These are phyloP conservation scores for Phytophthora megakarya DNA, from an alignment of 352 stramenopile species.

Conservation along the genomic window DNA sequence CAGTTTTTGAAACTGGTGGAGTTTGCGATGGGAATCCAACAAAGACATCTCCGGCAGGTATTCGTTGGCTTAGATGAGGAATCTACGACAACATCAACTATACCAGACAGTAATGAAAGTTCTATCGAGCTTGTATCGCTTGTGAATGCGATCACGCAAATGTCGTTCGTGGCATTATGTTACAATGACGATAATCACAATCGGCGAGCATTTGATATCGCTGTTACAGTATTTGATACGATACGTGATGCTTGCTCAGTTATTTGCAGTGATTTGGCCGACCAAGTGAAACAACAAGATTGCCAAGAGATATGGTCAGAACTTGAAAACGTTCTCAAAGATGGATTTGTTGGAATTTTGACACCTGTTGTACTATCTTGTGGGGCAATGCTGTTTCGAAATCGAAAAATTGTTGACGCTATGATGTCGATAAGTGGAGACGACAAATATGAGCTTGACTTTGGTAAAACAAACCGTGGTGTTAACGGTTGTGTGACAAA, in stretches of 20 bases:
- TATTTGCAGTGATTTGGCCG: constrained; percentile 30
- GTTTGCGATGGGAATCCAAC: constrained; percentile 42
- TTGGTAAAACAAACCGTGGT: background rate
- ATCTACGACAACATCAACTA: background rate
- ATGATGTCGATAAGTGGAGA: constrained; percentile 4
- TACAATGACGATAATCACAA: background rate
- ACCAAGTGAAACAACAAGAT: constrained; percentile 15
- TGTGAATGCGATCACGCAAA: constrained; percentile 54
- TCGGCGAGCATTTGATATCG: constrained; percentile 22
- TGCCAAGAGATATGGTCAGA: constrained; percentile 18
- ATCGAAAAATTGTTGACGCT: constrained; percentile 22
- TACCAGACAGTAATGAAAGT: constrained; percentile 22
- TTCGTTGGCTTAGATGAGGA: background rate
- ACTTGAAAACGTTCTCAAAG: constrained; percentile 32
- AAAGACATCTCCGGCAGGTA: constrained; percentile 25
- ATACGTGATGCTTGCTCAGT: constrained; percentile 33
- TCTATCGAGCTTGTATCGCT: constrained; percentile 46
- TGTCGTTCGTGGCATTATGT: constrained; percentile 33
- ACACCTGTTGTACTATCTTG: constrained; percentile 49
- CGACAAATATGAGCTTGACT: background rate
- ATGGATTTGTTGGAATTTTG: constrained; percentile 47
- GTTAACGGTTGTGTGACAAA: background rate
- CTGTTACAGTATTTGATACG: constrained; percentile 30
- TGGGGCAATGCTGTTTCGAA: constrained; percentile 39
- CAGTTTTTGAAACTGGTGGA: constrained; percentile 44